Conservation (phyloP, 371 early-diverging fungal genomes). For the Syncephalastrum monosporum region DNA sequence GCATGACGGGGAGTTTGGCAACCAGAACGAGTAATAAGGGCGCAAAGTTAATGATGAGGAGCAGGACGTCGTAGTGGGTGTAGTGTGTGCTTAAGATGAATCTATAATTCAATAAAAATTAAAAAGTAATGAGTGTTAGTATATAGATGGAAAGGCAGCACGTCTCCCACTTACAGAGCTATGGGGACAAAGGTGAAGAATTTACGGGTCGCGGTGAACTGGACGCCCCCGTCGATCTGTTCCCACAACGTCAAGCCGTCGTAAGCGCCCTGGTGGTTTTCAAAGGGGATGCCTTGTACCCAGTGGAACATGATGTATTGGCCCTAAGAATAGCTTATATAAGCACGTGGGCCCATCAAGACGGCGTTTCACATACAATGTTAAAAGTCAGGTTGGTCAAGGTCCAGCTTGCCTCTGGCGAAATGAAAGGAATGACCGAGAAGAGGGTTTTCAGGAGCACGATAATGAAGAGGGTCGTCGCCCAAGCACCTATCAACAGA, state of each 20-base stretch:
- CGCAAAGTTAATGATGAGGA: conserved; percentile 85
- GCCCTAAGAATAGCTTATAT: conserved; percentile 52
- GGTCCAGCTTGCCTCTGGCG: conserved; percentile 93
- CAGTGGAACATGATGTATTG: conserved; percentile 97
- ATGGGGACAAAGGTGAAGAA: conserved; percentile 93
- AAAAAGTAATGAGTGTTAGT: conserved; percentile 1
- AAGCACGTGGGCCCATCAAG: conserved; percentile 19
- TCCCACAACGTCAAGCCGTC: conserved; percentile 96
- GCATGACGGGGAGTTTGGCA: conserved; percentile 94
- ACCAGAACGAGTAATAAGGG: conserved; percentile 81
- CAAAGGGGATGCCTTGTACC: conserved; percentile 93
- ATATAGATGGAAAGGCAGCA: too few relatives aligned
- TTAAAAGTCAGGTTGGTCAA: conserved; percentile 91
- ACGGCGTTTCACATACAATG: conserved; percentile 57
- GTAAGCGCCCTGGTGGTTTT: conserved; percentile 92
- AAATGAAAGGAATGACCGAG: conserved; percentile 86
- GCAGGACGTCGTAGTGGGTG: conserved; percentile 86
- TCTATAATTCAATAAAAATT: conserved; percentile 43
- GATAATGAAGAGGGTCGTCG: conserved; percentile 80
- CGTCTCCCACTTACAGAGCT: conserved; percentile 68
- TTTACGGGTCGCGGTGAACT: conserved; percentile 97
- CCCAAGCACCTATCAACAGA: conserved; percentile 80
- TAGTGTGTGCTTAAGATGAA: conserved; percentile 95
- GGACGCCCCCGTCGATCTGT: conserved; percentile 95
- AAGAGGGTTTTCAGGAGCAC: conserved; percentile 80